Percentiles rank a stretch among this genome's conserved stretches.
These are phyloP conservation scores for Juglanconis juglandina DNA, from an alignment of 2,329 filamentous ascomycete genomes.

Conservation along the genomic window DNA sequence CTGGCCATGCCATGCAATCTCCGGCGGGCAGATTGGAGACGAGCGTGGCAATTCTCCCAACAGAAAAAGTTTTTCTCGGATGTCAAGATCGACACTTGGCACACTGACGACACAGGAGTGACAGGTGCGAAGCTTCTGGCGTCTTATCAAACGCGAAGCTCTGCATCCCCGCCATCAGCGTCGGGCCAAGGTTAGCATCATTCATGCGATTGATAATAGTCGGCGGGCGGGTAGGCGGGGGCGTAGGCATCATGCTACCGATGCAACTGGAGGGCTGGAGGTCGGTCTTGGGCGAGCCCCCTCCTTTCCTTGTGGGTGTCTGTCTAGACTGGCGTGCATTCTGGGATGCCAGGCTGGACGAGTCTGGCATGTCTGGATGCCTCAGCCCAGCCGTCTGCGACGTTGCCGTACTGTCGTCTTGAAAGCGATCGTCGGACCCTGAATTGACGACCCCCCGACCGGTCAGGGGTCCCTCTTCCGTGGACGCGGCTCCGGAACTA, in stretches of 20 bases:
- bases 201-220: not conserved
- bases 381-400: not conserved
- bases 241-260: not conserved
- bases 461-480: not conserved
- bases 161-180: constrained; percentile 3
- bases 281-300: not conserved
- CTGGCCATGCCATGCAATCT: not conserved
- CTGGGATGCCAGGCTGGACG: not conserved
- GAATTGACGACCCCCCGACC: not conserved
- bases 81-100: constrained; percentile 1
- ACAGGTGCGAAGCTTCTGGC: constrained; percentile 3
- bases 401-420: not conserved
- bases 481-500: constrained; percentile 4
- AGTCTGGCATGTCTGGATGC: not conserved
- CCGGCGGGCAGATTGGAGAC: not conserved
- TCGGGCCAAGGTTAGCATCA: constrained; percentile 5
- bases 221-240: not conserved
- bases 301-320: not conserved
- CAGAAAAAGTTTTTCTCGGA: constrained; percentile 3
- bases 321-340: not conserved
- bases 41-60: constrained; percentile 11
- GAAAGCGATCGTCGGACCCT: not conserved
- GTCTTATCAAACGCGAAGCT: constrained; percentile 8
- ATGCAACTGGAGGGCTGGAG: not conserved
- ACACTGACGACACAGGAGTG: not conserved